phyloP scores from a whole-genome alignment of 176 grass and related monocot species.

The maize (Zea mays) region DNA sequence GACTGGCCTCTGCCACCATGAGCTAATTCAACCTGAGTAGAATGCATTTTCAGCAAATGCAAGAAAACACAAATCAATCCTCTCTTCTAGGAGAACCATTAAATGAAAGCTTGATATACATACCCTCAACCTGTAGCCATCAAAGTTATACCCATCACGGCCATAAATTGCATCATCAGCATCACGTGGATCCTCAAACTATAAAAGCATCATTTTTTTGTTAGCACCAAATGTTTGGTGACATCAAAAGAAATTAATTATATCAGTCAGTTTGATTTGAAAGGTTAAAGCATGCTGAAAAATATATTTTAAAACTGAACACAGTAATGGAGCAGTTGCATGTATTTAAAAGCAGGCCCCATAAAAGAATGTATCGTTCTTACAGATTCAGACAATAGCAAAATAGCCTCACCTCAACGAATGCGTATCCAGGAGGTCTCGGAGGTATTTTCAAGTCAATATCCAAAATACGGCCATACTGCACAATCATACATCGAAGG shows the following conservation, averaged over 20 bases:
- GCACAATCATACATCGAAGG: slow-evolving; percentile 39
- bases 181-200: slow-evolving; percentile 90
- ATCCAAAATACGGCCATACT: slow-evolving; percentile 86
- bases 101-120: slow-evolving; percentile 21
- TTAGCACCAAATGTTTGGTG: slow-evolving; percentile 13
- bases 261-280: not conserved
- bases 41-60: not conserved
- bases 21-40: slow-evolving; percentile 86
- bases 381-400: slow-evolving; percentile 2
- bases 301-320: not conserved
- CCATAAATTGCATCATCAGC: slow-evolving; percentile 91
- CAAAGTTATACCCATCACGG: slow-evolving; percentile 92
- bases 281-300: not conserved
- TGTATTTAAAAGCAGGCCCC: not conserved
- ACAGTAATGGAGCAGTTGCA: not conserved
- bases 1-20: slow-evolving; percentile 83
- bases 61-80: not conserved
- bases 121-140: slow-evolving; percentile 78
- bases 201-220: slow-evolving; percentile 28
- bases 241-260: not conserved
- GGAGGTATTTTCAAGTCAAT: slow-evolving; percentile 98
- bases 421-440: slow-evolving; percentile 91
- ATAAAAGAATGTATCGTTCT: not conserved
- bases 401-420: slow-evolving; percentile 70
- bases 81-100: slow-evolving; percentile 12